These are phyloP conservation scores for Psophocarpus tetragonolobus DNA, from an alignment of 306 rosid species.

Conservation along the genomic window DNA sequence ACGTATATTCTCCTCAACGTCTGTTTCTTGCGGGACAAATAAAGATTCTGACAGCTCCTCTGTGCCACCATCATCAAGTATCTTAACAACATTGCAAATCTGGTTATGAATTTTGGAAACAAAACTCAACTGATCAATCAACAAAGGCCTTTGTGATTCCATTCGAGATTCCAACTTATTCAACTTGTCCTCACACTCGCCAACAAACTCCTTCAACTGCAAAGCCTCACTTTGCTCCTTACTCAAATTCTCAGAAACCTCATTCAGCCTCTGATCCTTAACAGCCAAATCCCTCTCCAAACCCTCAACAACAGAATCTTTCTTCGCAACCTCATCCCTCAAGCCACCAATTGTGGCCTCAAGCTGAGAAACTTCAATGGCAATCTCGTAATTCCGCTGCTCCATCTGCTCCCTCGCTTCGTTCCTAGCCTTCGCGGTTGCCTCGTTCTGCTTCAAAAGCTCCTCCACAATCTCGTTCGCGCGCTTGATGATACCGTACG, in stretches of 20 bases:
- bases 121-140: constrained; percentile 74
- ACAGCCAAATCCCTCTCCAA: constrained; percentile 62
- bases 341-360: constrained; percentile 80
- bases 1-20: constrained; percentile 79
- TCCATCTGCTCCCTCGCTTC: constrained; percentile 94
- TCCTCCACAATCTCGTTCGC: constrained; percentile 94
- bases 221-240: constrained; percentile 55
- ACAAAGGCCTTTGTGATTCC: constrained; percentile 73
- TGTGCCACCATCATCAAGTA: constrained; percentile 57
- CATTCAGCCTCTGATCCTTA: constrained; percentile 62
- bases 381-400: constrained; percentile 92
- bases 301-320: constrained; percentile 51
- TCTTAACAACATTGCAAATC: constrained; percentile 60
- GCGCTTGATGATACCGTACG: constrained; percentile 85
- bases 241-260: constrained; percentile 52
- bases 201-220: constrained; percentile 60
- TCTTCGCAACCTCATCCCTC: constrained; percentile 80
- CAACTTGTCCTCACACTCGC: constrained; percentile 73
- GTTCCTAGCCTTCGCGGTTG: constrained; percentile 66
- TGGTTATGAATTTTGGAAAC: constrained; percentile 82
- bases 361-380: constrained; percentile 94
- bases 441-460: constrained; percentile 73
- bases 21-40: constrained; percentile 90
- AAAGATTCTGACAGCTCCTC: constrained; percentile 75
- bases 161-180: constrained; percentile 47